Conservation (phyloP, 345 rosid species). For the Moricandia arvensis region DNA sequence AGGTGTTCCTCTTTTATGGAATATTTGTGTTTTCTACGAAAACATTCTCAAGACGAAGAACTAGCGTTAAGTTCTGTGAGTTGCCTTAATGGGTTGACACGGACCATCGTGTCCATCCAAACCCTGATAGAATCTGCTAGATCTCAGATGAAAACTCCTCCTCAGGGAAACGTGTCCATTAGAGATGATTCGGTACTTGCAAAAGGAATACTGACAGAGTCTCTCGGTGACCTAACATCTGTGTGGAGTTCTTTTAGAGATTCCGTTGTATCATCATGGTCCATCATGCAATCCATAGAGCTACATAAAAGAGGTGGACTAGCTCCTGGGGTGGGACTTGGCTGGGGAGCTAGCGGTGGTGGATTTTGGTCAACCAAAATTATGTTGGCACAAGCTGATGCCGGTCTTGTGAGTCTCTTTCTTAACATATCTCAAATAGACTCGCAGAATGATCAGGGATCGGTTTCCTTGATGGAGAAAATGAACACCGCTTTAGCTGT, state of each 20-base stretch:
- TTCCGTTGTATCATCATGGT: slow-evolving; percentile 55
- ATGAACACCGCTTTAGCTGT: slow-evolving; percentile 55
- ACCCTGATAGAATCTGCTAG: slow-evolving; percentile 59
- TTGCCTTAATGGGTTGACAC: slow-evolving; percentile 63
- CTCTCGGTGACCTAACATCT: slow-evolving; percentile 48
- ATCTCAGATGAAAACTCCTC: slow-evolving; percentile 32
- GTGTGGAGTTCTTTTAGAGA: slow-evolving; percentile 47
- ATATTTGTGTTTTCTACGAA: slow-evolving; percentile 57
- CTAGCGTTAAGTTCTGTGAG: slow-evolving; percentile 67
- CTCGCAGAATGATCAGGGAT: slow-evolving; percentile 37
- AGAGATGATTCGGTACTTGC: slow-evolving; percentile 60
- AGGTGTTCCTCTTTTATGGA: slow-evolving; percentile 46
- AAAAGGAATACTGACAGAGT: slow-evolving; percentile 55
- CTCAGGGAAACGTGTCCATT: slow-evolving; percentile 38
- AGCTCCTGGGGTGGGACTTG: slow-evolving; percentile 80
- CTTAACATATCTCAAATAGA: slow-evolving; percentile 46
- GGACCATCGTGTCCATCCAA: slow-evolving; percentile 46
- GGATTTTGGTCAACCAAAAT: slow-evolving; percentile 74
- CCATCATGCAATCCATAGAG: slow-evolving; percentile 61
- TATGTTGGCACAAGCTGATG: slow-evolving; percentile 71
- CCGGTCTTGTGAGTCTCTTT: slow-evolving; percentile 49
- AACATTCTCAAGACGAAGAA: slow-evolving; percentile 43
- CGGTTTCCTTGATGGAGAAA: slow-evolving; percentile 33
- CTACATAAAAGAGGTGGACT: slow-evolving; percentile 80
- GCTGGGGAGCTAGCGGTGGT: slow-evolving; percentile 94